Evolutionary conservation across 106 monocot species (phyloP).

Genomic region (Platanthera zijinensis): DNA sequence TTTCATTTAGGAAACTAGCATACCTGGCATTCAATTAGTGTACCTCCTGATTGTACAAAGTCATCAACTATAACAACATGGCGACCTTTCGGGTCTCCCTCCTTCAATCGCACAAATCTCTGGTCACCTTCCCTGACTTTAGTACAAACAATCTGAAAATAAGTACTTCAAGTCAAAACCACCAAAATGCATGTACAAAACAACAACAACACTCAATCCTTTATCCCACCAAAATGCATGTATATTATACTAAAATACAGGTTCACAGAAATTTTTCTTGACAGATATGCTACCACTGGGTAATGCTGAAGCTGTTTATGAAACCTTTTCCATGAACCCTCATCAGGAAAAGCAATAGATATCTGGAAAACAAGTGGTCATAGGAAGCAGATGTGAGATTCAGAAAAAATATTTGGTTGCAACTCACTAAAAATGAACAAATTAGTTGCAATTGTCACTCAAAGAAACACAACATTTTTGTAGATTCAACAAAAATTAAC

Average conservation of each 20-base stretch:
- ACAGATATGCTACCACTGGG: slow-evolving; percentile 47
- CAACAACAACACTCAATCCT: no score
- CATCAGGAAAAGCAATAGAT: slow-evolving; percentile 98
- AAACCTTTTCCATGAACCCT: slow-evolving; percentile 95
- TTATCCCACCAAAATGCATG: neutral
- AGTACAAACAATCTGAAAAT: slow-evolving; percentile 78
- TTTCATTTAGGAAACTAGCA: neutral
- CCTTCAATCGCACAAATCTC: slow-evolving; percentile 78
- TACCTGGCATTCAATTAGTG: slow-evolving; percentile 96
- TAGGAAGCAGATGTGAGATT: neutral
- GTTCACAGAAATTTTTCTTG: neutral
- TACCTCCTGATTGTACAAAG: slow-evolving; percentile 91
- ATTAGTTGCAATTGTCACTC: neutral
- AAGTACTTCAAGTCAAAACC: neutral
- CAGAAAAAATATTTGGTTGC: neutral
- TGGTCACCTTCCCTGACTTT: slow-evolving; percentile 92
- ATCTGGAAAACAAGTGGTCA: slow-evolving; percentile 38
- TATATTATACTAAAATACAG: neutral
- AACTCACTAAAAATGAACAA: neutral
- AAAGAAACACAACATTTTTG: neutral
- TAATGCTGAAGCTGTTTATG: slow-evolving; percentile 94
- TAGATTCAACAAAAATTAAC: no score
- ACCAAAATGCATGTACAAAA: neutral
- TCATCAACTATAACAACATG: slow-evolving; percentile 99
- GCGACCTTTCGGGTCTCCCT: slow-evolving; percentile 89